Conservation (phyloP, 805 yeast genomes). For the Ogataea nitratoaversa region DNA sequence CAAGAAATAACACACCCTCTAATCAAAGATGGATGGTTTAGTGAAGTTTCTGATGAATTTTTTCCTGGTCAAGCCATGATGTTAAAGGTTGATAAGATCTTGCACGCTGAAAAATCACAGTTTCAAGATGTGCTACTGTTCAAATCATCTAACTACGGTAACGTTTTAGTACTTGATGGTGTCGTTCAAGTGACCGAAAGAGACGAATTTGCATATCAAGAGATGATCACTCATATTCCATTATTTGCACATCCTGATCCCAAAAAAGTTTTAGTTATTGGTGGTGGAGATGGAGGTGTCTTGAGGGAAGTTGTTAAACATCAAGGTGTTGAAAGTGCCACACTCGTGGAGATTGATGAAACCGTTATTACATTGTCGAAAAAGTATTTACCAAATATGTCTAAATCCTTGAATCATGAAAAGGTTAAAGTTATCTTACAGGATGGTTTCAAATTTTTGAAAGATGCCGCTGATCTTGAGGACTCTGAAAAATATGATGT, state of each 20-base stretch:
- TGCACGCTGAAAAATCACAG: slow-evolving; percentile 79
- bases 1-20: slow-evolving; percentile 50
- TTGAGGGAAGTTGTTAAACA: slow-evolving; percentile 92
- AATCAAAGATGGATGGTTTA: slow-evolving; percentile 89
- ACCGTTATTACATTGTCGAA: slow-evolving; percentile 85
- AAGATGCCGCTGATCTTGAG: slow-evolving; percentile 35
- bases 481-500: slow-evolving; percentile 86
- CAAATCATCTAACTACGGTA: slow-evolving; percentile 91
- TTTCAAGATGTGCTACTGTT: slow-evolving; percentile 94
- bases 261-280: slow-evolving; percentile 87
- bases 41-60: slow-evolving; percentile 90
- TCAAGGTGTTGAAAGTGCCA: slow-evolving; percentile 78
- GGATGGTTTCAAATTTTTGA: slow-evolving; percentile 95
- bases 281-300: slow-evolving; percentile 99
- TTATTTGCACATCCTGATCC: slow-evolving; percentile 93
- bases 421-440: slow-evolving; percentile 88
- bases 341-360: slow-evolving; percentile 93
- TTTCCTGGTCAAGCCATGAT: slow-evolving; percentile 99
- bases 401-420: slow-evolving; percentile 80
- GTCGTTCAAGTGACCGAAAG: slow-evolving; percentile 96
- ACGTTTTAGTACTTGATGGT: slow-evolving; percentile 90
- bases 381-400: slow-evolving; percentile 82
- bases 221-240: slow-evolving; percentile 95
- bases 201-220: slow-evolving; percentile 97
- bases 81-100: slow-evolving; percentile 77